Base-by-base conservation (phyloP, 345 rosid species). In the Syzygium jambos region DNA sequence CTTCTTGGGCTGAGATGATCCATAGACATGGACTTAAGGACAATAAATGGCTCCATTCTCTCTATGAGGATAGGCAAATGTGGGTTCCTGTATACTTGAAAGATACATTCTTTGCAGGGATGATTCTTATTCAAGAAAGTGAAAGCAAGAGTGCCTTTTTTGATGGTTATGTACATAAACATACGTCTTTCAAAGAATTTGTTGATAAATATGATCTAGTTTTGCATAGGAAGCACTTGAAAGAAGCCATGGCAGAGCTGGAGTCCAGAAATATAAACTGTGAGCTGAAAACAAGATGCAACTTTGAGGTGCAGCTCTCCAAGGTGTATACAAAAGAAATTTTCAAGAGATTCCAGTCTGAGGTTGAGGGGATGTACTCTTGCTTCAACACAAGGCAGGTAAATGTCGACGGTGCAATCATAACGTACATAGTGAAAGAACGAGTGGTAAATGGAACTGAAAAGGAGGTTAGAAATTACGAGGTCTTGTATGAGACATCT, bases 61-160 rank as follows among this genome's bases (percentile, higher is more conserved):
- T 94, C 86, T 90, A 94, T 29, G 92, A 90, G 84, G 94, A 93
- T 51, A 86, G 93, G 87, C 91, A 89, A 29, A 46, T 51, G 17
- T 93, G 95, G 95, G 94, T 89, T 89, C 94, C 94, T 11, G 94
- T 93, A 86, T 94, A 90, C 90, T 87, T 94, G 12, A 93, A 94
- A 80, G 94, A 92, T 90, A 89, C 84, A 41, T 91, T 90, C 86
- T 91, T 91, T 22, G 93, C 93, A 29, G 94, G 95, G 46, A 92
- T 92, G 94, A 91, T 93, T 86, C 93, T 91, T 29, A 84, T 91
- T 88, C 91, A 86, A 43, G 92, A 92, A 88, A 90, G 91, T 54
- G 95, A 94, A 90, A 90, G 91, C 51, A 88, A 85, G 54, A 92
- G n/a, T 89, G 55, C 94, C 38, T 93, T 94, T 88, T 94, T 94